Conservation (phyloP, 164 flowering plant genomes). For the Buxus sempervirens region DNA sequence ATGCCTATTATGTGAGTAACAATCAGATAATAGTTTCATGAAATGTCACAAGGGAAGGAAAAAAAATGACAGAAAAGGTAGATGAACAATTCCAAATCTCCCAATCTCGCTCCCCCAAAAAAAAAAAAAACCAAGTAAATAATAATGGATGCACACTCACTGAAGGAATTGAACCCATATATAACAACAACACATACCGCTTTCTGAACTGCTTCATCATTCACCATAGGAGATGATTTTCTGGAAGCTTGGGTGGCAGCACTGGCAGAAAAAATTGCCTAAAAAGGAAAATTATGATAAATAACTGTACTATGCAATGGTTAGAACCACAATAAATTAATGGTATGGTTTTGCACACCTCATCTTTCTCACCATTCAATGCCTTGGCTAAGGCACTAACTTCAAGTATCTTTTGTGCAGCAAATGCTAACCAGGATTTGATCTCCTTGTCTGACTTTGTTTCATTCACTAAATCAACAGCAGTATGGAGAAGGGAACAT, state of each 20-base stretch:
- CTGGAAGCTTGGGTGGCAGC: conserved; percentile 21
- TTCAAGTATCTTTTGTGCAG: conserved; percentile 33
- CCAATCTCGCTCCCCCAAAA: too few species aligned
- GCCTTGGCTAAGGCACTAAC: conserved; percentile 38
- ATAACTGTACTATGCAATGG: not conserved
- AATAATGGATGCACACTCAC: too few species aligned
- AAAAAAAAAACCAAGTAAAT: too few species aligned
- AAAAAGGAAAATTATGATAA: not conserved
- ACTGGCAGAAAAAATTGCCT: conserved; percentile 18
- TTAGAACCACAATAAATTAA: too few species aligned
- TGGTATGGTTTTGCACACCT: conserved; percentile 5
- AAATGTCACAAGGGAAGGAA: not conserved
- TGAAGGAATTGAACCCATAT: too few species aligned
- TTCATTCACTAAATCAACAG: conserved; percentile 35
- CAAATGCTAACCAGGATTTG: conserved; percentile 36
- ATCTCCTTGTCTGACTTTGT: conserved; percentile 31
- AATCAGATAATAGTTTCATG: not conserved
- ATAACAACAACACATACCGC: conserved; percentile 10
- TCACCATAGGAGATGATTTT: conserved; percentile 19
- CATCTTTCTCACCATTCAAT: conserved; percentile 28
- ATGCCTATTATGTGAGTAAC: conserved; percentile 4
- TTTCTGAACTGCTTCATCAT: conserved; percentile 23
- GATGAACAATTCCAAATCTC: not conserved
- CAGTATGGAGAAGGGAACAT: conserved; percentile 35
- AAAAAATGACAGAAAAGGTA: not conserved